phyloP scores from a whole-genome alignment of 1,284 basidiomycete genomes.

The Cryptococcus jaspeensis region DNA sequence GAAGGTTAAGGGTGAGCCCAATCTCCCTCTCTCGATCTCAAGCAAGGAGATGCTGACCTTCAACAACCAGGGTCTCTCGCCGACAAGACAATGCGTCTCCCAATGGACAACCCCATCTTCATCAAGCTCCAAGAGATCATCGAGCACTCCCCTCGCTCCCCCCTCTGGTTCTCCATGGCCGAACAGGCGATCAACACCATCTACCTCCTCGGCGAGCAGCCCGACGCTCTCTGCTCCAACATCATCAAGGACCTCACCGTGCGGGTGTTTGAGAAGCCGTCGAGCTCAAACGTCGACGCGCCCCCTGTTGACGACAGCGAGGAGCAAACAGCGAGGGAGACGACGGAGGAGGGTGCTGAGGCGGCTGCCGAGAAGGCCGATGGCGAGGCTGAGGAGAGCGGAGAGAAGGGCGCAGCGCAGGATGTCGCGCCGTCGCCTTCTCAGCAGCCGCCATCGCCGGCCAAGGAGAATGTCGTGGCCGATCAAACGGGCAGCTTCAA shows the following conservation, averaged over 20 bases:
- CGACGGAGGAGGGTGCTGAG: conserved; percentile 6
- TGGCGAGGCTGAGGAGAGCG: conserved; percentile 8
- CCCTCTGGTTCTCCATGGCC: conserved; percentile 93
- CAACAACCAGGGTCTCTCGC: conserved; percentile 67
- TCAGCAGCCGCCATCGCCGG: too few species aligned
- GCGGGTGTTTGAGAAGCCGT: conserved; percentile 60
- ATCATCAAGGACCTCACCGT: conserved; percentile 78
- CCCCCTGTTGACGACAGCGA: conserved; percentile 8
- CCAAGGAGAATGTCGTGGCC: conserved; percentile 3
- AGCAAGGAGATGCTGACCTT: conserved; percentile 1
- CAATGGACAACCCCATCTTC: conserved; percentile 88
- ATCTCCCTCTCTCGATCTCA: not conserved
- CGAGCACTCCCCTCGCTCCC: conserved; percentile 72
- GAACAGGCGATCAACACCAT: conserved; percentile 97
- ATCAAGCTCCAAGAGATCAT: conserved; percentile 74
- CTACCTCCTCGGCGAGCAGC: conserved; percentile 90
- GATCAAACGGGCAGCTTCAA: conserved; percentile 77
- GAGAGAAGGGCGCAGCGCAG: not conserved
- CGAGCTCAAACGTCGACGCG: conserved; percentile 4
- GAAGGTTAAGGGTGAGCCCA: conserved; percentile 81
- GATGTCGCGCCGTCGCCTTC: too few species aligned
- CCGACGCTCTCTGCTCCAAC: conserved; percentile 77
- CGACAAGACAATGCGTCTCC: conserved; percentile 81
- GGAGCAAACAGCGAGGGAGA: conserved; percentile 3
- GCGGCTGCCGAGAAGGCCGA: conserved; percentile 17